A percentile compares a stretch with the other conserved stretches of the same genome.
Evolutionary conservation across 2,329 filamentous ascomycete genomes (phyloP).

Genomic region (Botrytis sinoallii): DNA sequence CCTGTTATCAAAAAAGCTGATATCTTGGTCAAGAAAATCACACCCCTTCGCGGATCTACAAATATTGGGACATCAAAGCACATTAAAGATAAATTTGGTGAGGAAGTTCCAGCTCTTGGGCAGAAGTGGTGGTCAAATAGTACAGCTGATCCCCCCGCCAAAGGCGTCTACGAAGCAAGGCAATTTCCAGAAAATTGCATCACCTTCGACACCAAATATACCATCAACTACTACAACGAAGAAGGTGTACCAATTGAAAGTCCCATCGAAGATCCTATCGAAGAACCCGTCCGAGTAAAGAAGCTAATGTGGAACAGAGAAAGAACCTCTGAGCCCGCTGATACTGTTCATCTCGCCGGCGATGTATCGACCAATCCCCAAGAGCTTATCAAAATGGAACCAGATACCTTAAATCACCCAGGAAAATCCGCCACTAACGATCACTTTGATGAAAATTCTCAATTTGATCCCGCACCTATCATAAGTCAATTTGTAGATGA

Average conservation of each 20-base stretch:
- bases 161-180: neutral
- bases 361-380: neutral
- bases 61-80: conserved; percentile 32
- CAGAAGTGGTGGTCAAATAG: neutral
- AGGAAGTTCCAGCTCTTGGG: neutral
- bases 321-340: neutral
- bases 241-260: neutral
- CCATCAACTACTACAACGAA: neutral
- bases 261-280: neutral
- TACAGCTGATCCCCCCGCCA: neutral
- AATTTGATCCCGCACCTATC: neutral
- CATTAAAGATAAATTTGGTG: neutral
- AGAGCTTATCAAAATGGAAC: neutral
- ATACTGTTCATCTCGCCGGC: neutral
- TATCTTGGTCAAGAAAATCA: neutral
- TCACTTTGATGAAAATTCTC: conserved; percentile 39
- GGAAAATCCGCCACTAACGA: conserved; percentile 30
- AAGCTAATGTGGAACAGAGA: neutral
- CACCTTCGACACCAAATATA: conserved; percentile 12
- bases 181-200: neutral
- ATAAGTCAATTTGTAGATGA: neutral
- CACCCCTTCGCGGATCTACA: conserved; percentile 20
- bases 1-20: conserved; percentile 26
- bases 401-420: neutral
- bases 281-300: neutral